These are phyloP conservation scores for Pseudocercospora fuligena DNA, from an alignment of 2,329 filamentous ascomycete species.

Conservation along the genomic window DNA sequence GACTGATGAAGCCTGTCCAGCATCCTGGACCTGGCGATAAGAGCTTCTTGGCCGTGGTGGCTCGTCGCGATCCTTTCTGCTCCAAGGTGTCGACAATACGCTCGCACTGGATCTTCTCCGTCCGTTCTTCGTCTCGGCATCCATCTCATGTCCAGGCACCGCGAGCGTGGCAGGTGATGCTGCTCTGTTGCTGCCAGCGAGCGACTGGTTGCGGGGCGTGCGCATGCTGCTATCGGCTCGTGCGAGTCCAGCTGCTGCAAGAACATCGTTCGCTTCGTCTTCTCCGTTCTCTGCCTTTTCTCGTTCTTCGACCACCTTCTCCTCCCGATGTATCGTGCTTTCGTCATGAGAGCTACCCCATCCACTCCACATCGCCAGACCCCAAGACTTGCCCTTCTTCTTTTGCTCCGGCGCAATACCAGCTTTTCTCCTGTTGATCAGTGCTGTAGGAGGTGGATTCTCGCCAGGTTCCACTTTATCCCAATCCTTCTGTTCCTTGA, in stretches of 20 bases:
- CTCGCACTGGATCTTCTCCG: conserved; percentile 32
- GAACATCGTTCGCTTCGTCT: conserved; percentile 13
- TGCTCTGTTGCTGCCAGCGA: background rate
- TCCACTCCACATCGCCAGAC: conserved; percentile 79
- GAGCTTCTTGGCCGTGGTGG: conserved; percentile 29
- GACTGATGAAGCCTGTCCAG: conserved; percentile 27
- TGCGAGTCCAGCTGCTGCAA: conserved; percentile 13
- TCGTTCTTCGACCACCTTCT: conserved; percentile 47
- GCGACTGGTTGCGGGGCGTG: background rate
- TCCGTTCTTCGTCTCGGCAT: conserved; percentile 22
- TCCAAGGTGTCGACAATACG: conserved; percentile 28
- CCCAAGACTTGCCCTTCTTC: conserved; percentile 61
- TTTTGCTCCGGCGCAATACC: conserved; percentile 38
- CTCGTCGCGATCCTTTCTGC: conserved; percentile 20
- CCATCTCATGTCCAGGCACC: conserved; percentile 19
- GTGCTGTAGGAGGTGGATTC: conserved; percentile 78
- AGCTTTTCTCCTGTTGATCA: conserved; percentile 56
- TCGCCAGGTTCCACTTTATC: conserved; percentile 73
- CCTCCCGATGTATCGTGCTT: conserved; percentile 67
- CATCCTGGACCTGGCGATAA: conserved; percentile 32
- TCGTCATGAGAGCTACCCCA: conserved; percentile 92
- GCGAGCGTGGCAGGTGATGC: conserved; percentile 13
- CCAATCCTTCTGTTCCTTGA: conserved; percentile 73
- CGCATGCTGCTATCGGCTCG: conserved; percentile 6
- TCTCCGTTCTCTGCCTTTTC: conserved; percentile 9